Base-by-base conservation (phyloP, 169 alveolate genomes). In the Plasmodium knowlesi region DNA sequence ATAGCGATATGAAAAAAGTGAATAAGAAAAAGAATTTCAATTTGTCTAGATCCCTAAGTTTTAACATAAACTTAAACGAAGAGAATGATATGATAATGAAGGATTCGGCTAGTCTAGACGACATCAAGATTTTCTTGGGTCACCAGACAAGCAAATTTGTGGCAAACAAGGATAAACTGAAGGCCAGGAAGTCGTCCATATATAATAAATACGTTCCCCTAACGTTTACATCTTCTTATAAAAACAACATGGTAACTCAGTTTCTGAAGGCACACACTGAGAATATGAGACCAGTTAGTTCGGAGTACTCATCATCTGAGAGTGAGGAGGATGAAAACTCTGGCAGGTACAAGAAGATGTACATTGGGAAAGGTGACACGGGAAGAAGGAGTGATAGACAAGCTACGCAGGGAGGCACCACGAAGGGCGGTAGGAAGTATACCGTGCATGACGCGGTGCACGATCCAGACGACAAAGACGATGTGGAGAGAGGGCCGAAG, bases 131-230 rank as follows among this genome's bases (percentile, higher is more conserved):
- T 61, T 67, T 78, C 4, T 50, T 89, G 30, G 89, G 83, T 12
- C 88, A 89, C 25, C 14, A 39, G 43, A 67, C 88, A 25, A 89
- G 83, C 72, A 89, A 89, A 61, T 89, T 67, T 89, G 50, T 61
- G 0, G 72, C 74, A 79, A 70, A 50, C 10, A 89, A 89, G 43
- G 79, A 73, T 57, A 32, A 89, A 79, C n/a, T 89, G 8, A 30
- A 57, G 53, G 22, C 82, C 2, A 79, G 19, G 30, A 89, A 89
- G 43, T 67, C 89, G 4, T 57, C 70, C 5, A 50, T 80, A 79
- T 67, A 89, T 67, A 89, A 80, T n/a, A 89, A 78, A 71, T 89
- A 89, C 71, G 83, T 71, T 0, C 94, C 94, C 0, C 28, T 89
- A 30, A 89, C 90, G 10, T 89, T 89, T 67, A 61, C 83, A 22